phyloP scores from a whole-genome alignment of 805 yeast species.

The Sugiyamaella smithiae region DNA sequence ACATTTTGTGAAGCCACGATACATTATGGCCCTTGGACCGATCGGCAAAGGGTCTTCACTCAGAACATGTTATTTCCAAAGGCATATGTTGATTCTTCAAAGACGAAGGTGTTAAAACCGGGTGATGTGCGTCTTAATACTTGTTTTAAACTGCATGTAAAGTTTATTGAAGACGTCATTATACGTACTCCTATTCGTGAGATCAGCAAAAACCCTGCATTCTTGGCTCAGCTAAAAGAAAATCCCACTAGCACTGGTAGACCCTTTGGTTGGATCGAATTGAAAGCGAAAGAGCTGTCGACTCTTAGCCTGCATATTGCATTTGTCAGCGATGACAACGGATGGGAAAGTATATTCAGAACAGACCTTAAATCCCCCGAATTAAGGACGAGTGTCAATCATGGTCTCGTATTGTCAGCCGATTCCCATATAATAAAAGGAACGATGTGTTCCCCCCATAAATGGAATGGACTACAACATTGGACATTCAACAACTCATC shows the following conservation, averaged over 20 bases:
- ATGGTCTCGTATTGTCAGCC: slow-evolving; percentile 70
- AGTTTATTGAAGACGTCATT: slow-evolving; percentile 61
- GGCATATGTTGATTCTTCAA: slow-evolving; percentile 53
- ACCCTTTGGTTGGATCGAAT: slow-evolving; percentile 91
- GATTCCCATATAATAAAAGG: slow-evolving; percentile 53
- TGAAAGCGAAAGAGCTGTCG: slow-evolving; percentile 57
- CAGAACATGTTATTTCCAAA: slow-evolving; percentile 69
- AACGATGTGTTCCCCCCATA: slow-evolving; percentile 64
- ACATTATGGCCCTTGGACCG: slow-evolving; percentile 96
- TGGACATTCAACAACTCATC: slow-evolving; percentile 65
- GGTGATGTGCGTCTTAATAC: slow-evolving; percentile 58
- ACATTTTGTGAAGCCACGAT: slow-evolving; percentile 58
- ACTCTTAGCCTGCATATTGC: slow-evolving; percentile 47
- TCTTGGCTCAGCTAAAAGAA: slow-evolving; percentile 30
- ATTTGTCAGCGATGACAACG: slow-evolving; percentile 50
- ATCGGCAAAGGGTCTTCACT: slow-evolving; percentile 68
- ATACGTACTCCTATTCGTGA: slow-evolving; percentile 83
- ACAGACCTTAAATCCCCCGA: slow-evolving; percentile 55
- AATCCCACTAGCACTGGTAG: slow-evolving; percentile 42
- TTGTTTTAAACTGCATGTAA: slow-evolving; percentile 53
- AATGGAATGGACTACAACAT: slow-evolving; percentile 75
- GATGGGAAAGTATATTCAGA: slow-evolving; percentile 53
- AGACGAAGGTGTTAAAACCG: slow-evolving; percentile 40
- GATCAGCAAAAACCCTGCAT: slow-evolving; percentile 65
- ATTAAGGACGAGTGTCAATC: slow-evolving; percentile 81